Percentiles rank a stretch among this genome's conserved stretches.
Conservation (phyloP, 108 stramenopile genomes). For the Nannochloropsis gaditana region DNA sequence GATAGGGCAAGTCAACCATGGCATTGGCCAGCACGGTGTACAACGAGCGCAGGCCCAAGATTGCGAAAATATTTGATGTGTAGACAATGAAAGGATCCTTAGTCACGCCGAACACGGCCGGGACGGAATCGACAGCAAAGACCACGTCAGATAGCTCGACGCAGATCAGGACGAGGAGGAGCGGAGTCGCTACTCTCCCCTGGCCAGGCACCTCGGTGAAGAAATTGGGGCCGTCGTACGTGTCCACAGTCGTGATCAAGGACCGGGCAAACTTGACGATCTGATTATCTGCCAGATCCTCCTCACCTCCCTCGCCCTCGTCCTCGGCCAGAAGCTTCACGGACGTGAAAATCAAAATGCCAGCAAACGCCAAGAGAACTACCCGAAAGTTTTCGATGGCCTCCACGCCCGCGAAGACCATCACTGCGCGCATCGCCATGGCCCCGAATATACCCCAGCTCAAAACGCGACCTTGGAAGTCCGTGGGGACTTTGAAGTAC, state of each 20-base stretch:
- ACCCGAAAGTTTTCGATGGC: conserved; percentile 47
- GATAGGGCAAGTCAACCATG: conserved; percentile 77
- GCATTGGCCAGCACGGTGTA: conserved; percentile 86
- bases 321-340: conserved; percentile 43
- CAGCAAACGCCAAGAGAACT: conserved; percentile 48
- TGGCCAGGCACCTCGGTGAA: conserved; percentile 49
- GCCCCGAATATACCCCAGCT: conserved; percentile 59
- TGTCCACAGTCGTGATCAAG: conserved; percentile 37
- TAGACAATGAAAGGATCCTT: conserved; percentile 56
- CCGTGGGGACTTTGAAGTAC: conserved; percentile 58
- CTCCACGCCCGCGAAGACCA: conserved; percentile 47
- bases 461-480: conserved; percentile 47
- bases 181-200: conserved; percentile 45
- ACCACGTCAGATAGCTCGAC: conserved; percentile 54
- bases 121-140: conserved; percentile 64
- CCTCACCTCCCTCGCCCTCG: conserved; percentile 45
- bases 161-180: conserved; percentile 50
- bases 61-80: conserved; percentile 59
- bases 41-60: conserved; percentile 81
- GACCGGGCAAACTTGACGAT: conserved; percentile 30
- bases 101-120: conserved; percentile 86
- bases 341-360: conserved; percentile 46
- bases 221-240: conserved; percentile 49
- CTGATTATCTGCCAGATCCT: conserved; percentile 45
- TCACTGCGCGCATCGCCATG: conserved; percentile 45